Base-by-base conservation (phyloP, 768 basidiomycete genomes). In the Amanita jacksonii region DNA sequence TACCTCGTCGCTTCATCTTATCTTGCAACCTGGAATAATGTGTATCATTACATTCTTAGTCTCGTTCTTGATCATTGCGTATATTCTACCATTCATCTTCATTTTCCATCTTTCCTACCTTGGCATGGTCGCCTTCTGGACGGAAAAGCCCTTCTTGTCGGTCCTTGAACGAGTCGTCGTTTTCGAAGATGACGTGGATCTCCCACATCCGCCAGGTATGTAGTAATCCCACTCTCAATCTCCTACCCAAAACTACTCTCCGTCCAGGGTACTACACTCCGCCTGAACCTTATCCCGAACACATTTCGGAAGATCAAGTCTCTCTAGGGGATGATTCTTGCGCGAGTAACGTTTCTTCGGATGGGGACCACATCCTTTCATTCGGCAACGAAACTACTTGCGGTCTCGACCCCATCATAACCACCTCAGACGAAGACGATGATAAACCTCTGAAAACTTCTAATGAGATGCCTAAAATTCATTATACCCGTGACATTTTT, bases 141-240 rank as follows among this genome's bases (percentile, higher is more conserved):
- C 10, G 4, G 40, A 25, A 31, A 25, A 41, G 19, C 19, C 40
- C 13, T 0, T 32, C 3, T 28, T 10, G n/a, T 16, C 19, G 10
- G 28, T 41, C 15, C 27, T 41, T n/a, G 27, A 41, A 19, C 27
- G 22, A 19, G 28, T 41, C 13, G 15, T 41, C 4, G 8, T 13
- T 19, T 18, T 31, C n/a, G 40, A 41, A 13, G 40, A 41, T 19
- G 30, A 41, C 12, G 22, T 30, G 16, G n/a, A 16, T 18, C 25
- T 32, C 15, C 30, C 40, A 20, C 19, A 41, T 18, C 40, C 40
- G 16, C 40, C 40, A 4, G 40, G 40, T 41, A 31, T 16, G 12
- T 12, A n/a, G 22, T 6, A 4, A 28, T 25, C 12, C 8, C 19
- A 15, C 9, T 15, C 15, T 13, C n/a, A n/a, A n/a, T 39, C 8